Conservation (phyloP, 768 basidiomycete genomes). For the Tylopilus sp. region DNA sequence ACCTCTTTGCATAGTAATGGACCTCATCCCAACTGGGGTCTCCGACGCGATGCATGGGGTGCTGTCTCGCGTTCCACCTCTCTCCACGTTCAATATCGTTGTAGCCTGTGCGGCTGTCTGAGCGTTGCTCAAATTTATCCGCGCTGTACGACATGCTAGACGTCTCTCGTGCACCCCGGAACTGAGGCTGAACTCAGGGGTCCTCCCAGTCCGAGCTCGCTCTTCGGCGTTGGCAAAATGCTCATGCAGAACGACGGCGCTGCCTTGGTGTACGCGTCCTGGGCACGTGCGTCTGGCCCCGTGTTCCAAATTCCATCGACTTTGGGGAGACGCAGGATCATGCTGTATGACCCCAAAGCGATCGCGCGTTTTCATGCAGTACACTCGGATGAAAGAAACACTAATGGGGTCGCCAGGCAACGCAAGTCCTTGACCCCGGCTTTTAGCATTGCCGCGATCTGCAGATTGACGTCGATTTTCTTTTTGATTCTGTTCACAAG, state of each 20-base stretch:
- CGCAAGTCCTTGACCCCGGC: slow-evolving; percentile 38
- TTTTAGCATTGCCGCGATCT: slow-evolving; percentile 40
- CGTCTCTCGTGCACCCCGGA: slow-evolving; percentile 2
- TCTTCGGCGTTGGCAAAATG: slow-evolving; percentile 13
- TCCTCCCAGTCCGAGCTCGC: slow-evolving; percentile 13
- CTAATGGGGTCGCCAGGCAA: slow-evolving; percentile 22
- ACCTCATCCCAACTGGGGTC: no score
- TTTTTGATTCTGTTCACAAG: slow-evolving; percentile 41
- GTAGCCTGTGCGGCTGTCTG: no score
- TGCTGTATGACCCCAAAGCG: slow-evolving; percentile 48
- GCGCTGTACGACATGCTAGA: no score
- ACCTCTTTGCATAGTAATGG: no score
- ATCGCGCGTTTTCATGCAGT: slow-evolving; percentile 45
- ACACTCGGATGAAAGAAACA: slow-evolving; percentile 31
- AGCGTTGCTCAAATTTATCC: no score
- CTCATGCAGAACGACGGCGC: background rate
- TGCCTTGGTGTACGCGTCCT: slow-evolving; percentile 41
- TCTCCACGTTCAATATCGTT: no score
- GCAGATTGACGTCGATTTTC: slow-evolving; percentile 35
- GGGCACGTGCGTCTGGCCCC: slow-evolving; percentile 47
- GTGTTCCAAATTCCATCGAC: slow-evolving; percentile 40
- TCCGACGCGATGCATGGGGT: no score
- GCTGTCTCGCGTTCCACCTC: no score
- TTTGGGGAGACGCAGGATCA: slow-evolving; percentile 33
- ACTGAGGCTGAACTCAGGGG: slow-evolving; percentile 15